A percentile compares a stretch with the other conserved stretches of the same genome.
Conservation (phyloP, 108 stramenopile genomes). For the Chaetoceros muelleri region DNA sequence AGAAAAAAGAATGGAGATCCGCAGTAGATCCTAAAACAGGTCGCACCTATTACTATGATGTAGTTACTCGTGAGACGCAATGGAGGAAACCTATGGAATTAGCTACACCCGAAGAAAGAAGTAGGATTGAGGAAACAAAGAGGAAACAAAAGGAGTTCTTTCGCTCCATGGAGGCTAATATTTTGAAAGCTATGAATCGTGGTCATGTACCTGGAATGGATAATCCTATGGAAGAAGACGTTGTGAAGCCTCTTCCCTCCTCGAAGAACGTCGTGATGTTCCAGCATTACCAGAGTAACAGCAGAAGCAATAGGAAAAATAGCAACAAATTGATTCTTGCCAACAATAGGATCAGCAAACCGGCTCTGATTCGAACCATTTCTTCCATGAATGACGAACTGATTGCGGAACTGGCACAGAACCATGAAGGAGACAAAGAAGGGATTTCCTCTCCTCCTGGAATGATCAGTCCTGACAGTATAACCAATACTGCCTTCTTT, state of each 20-base stretch:
- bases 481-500: neutral
- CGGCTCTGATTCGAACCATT: conserved; percentile 39
- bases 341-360: conserved; percentile 4
- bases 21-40: conserved; percentile 66
- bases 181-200: conserved; percentile 30
- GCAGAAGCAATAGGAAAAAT: neutral
- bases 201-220: conserved; percentile 19
- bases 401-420: conserved; percentile 25
- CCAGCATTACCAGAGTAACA: neutral
- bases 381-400: conserved; percentile 49
- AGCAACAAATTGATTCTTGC: neutral
- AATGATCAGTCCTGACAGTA: conserved; percentile 3
- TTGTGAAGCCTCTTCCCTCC: neutral
- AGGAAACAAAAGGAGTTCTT: conserved; percentile 70
- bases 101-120: conserved; percentile 43
- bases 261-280: neutral
- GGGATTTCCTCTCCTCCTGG: neutral
- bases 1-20: conserved; percentile 35
- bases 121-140: conserved; percentile 57
- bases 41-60: conserved; percentile 89
- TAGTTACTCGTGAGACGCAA: conserved; percentile 80
- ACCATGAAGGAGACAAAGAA: conserved; percentile 10
- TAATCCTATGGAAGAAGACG: neutral
- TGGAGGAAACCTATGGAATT: conserved; percentile 88
- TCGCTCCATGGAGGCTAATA: conserved; percentile 82